phyloP scores from a whole-genome alignment of 768 basidiomycete species.

The Strobilomyces echinocephalus region DNA sequence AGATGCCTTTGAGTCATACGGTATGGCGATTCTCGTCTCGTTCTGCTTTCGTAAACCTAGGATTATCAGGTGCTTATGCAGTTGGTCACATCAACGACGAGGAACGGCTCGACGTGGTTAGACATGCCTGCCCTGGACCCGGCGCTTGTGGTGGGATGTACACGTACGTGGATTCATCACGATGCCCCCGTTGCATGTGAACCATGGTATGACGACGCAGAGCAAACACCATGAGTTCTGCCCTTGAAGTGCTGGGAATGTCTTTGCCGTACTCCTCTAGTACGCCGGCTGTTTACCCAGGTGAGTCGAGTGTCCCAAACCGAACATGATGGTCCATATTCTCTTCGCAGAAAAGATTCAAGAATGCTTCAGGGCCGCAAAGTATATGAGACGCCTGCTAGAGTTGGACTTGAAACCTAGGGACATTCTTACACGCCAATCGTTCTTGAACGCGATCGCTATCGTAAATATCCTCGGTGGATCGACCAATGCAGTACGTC shows the following conservation, averaged over 20 bases:
- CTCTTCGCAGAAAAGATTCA: constrained; percentile 61
- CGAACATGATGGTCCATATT: not conserved
- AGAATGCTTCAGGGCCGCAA: constrained; percentile 76
- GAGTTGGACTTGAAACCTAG: constrained; percentile 80
- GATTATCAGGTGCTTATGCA: constrained; percentile 60
- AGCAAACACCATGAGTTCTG: constrained; percentile 87
- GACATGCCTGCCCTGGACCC: constrained; percentile 78
- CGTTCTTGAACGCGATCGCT: constrained; percentile 81
- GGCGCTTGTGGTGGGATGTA: constrained; percentile 90
- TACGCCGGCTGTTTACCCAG: constrained; percentile 67
- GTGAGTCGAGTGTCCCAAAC: constrained; percentile 32
- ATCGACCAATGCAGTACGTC: constrained; percentile 77
- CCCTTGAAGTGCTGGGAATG: constrained; percentile 80
- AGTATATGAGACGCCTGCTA: constrained; percentile 68
- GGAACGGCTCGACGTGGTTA: constrained; percentile 78
- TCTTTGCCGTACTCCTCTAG: constrained; percentile 76
- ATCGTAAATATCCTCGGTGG: constrained; percentile 79
- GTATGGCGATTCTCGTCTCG: constrained; percentile 30
- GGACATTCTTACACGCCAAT: constrained; percentile 62
- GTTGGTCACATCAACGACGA: constrained; percentile 76
- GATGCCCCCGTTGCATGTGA: not conserved
- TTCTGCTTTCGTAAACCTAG: not conserved
- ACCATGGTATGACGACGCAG: constrained; percentile 26
- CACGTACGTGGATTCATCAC: constrained; percentile 43
- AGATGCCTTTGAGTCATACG: constrained; percentile 82